Evolutionary conservation across 257 asterid species (phyloP).

Genomic region (Capsicum rhomboideum): DNA sequence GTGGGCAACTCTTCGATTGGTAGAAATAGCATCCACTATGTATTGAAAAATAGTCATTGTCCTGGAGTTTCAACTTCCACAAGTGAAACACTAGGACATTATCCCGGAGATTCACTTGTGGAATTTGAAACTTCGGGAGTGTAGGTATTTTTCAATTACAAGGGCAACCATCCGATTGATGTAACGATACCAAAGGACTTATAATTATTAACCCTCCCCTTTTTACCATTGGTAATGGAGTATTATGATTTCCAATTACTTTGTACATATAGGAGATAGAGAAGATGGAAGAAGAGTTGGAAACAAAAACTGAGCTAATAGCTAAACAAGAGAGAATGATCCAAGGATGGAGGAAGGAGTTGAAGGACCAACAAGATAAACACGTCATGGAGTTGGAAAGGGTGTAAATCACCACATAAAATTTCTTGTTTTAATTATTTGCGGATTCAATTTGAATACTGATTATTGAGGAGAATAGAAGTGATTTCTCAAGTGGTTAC

Average conservation of each 20-base stretch:
- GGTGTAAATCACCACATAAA: constrained; percentile 21
- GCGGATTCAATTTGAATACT: neutral
- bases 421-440: neutral
- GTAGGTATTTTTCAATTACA: neutral
- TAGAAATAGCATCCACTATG: neutral
- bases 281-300: constrained; percentile 79
- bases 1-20: neutral
- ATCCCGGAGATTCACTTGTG: neutral
- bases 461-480: neutral
- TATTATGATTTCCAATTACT: neutral
- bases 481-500: no score
- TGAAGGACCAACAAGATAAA: constrained; percentile 63
- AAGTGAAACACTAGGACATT: no score
- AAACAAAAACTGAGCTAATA: constrained; percentile 52
- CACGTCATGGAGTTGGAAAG: constrained; percentile 76
- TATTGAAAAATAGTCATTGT: neutral
- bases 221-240: neutral
- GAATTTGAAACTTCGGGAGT: neutral
- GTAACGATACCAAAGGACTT: neutral
- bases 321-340: constrained; percentile 51
- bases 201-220: neutral
- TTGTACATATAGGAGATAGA: constrained; percentile 51
- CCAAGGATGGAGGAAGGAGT: constrained; percentile 59
- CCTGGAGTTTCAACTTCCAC: neutral
- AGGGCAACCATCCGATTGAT: neutral